Conservation (phyloP, 2,329 filamentous ascomycete genomes). For the Beauveria medogensis region DNA sequence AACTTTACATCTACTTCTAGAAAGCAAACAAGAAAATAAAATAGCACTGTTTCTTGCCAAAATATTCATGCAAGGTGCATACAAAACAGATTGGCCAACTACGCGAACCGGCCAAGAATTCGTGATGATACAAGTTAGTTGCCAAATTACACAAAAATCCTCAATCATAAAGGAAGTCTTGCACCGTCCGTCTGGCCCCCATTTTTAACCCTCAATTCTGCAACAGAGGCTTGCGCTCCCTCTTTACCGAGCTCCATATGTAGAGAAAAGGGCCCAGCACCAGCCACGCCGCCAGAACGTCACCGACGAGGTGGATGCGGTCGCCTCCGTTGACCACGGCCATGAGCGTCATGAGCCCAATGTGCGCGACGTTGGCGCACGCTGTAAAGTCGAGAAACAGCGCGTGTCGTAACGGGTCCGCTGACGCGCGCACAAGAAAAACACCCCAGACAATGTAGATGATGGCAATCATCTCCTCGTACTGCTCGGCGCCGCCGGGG, state of each 20-base stretch:
- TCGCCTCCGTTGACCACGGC: not conserved
- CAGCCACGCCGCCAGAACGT: not conserved
- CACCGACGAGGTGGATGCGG: conserved; percentile 3
- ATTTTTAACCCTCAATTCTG: no score
- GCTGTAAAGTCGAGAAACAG: conserved; percentile 3
- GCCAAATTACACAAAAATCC: no score
- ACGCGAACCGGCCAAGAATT: no score
- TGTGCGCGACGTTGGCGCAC: not conserved
- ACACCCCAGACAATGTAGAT: conserved; percentile 1
- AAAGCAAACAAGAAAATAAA: not conserved
- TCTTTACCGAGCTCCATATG: not conserved
- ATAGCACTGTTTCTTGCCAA: no score
- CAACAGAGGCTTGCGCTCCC: not conserved
- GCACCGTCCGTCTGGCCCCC: no score
- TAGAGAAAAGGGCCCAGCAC: not conserved
- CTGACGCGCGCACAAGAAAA: not conserved
- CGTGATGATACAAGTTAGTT: no score
- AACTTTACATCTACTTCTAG: not conserved
- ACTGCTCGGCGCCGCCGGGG: conserved; percentile 6
- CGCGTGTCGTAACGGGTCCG: not conserved
- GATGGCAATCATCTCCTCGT: conserved; percentile 8
- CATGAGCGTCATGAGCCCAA: conserved; percentile 6
- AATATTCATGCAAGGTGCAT: no score
- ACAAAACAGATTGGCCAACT: no score
- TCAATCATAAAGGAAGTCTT: no score